Base-by-base conservation (phyloP, 345 rosid genomes). In the Cardamine chenopodiifolia region DNA sequence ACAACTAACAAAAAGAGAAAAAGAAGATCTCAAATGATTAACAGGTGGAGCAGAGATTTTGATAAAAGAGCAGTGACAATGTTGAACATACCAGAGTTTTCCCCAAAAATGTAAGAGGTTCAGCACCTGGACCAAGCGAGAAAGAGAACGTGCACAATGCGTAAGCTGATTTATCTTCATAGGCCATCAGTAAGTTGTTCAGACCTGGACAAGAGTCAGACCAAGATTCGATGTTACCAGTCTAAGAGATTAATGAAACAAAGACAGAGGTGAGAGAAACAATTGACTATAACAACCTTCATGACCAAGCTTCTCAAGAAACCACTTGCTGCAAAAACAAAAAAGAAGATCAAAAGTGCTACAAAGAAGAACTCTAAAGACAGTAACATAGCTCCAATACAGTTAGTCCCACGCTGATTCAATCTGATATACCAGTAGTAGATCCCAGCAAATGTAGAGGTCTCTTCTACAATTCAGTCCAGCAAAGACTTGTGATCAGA, bases 121-220 rank as follows among this genome's bases (percentile, higher is more conserved):
- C 96, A 32, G 78, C 71, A 74, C 85, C 82, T 34, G 97, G 92
- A 12, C 96, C 97, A 76, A 76, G 82, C 40, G 96, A 82, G 81
- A 95, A 90, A 48, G 97, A 85, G 78, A 92, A 95, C 32, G 82
- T 90, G 17, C 99, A 95, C 74, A 95, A 78, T 18, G 99, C 99
- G 59, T 86, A 89, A 44, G 98, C 96, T 49, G 98, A 88, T 80
- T 92, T 90, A 80, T 95, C 99, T 63, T 90, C 97, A 70, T 85
- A 92, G n/a, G 91, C 94, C 86, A 80, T 81, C 87, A 95, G 76
- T 83, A 92, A 77, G 72, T 95, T 89, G 78, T 95, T 83, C 66
- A 95, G 79, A 73, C 97, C 98, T 92, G 76, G 18, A 70, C 31
- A 66, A n/a, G 20, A 23, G 17, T 29, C 58, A 75, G n/a, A 65